These are phyloP conservation scores for Suhomyces guaymorum DNA, from an alignment of 1,139 yeast genomes.

Conservation along the genomic window DNA sequence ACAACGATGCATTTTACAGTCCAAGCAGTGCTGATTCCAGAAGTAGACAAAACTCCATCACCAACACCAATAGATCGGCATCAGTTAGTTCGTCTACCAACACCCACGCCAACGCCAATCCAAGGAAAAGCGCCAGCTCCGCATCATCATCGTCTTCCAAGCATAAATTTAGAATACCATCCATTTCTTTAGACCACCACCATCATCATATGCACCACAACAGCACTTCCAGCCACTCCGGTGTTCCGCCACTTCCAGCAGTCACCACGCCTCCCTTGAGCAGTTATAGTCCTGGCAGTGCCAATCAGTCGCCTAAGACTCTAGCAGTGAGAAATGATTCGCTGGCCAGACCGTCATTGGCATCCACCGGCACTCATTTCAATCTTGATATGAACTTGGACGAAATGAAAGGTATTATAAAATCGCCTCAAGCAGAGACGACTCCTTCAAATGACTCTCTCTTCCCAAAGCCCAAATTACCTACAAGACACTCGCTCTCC, in stretches of 20 bases:
- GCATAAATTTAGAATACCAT: constrained; percentile 42
- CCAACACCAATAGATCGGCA: constrained; percentile 11
- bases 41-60: constrained; percentile 16
- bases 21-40: constrained; percentile 3
- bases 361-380: constrained; percentile 18
- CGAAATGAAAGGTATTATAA: constrained; percentile 57
- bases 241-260: constrained; percentile 5
- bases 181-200: constrained; percentile 34
- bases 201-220: constrained; percentile 15
- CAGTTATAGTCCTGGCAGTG: neutral
- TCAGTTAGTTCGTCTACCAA: constrained; percentile 12
- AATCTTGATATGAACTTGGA: constrained; percentile 50
- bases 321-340: constrained; percentile 7
- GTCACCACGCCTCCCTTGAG: constrained; percentile 10
- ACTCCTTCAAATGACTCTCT: constrained; percentile 1
- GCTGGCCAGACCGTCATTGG: constrained; percentile 3
- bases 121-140: constrained; percentile 23
- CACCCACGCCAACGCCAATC: constrained; percentile 5
- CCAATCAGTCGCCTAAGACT: constrained; percentile 4
- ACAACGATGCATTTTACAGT: constrained; percentile 6
- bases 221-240: too few relatives aligned
- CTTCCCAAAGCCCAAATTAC: constrained; percentile 1
- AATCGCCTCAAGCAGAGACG: constrained; percentile 22
- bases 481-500: constrained; percentile 12
- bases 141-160: constrained; percentile 24